Base-by-base conservation (phyloP, 257 asterid genomes). In the Coffea canephora region DNA sequence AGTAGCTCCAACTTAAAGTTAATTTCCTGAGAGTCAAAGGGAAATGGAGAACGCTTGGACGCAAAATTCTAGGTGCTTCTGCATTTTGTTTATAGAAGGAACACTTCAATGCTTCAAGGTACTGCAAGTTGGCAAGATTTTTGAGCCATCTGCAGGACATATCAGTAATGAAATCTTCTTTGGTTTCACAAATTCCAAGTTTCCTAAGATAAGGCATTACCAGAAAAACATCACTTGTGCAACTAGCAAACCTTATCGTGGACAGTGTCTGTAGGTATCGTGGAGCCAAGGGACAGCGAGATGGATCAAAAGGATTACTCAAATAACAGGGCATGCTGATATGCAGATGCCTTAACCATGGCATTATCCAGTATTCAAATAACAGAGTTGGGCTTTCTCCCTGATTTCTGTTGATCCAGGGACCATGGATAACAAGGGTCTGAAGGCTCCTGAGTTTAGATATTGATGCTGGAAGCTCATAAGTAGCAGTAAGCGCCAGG, bases 371-470 rank as follows among this genome's bases (percentile, higher is more conserved):
- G 48, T 81, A 73, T 4, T 83, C 81, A 41, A 57, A 4, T 4
- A 73, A 79, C 10, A 87, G 65, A 67, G 46, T 43, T 66, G 70
- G 80, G 62, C n/a, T 16, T 2, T 16, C 9, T 3, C 69, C 46
- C 12, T 19, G 3, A 0, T 36, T 8, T 4, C 27, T 0, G 18
- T 13, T 23, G 8, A 6, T 14, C 77, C 77, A 71, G 2, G 83
- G 83, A 80, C 82, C 76, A 50, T 83, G 82, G 69, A 87, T 46
- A 27, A 85, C 80, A 46, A 87, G 80, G 66, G 84, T 84, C 70
- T 83, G 87, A 21, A 87, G 84, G 75, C 82, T 82, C 67, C 46
- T 15, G 14, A 82, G 74, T 16, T 73, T n/a, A 1, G 79, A 82
- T 14, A 78, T 18, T 3, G 76, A 5, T 69, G 73, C 31, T 49